Conservation (phyloP, 768 basidiomycete species). For the Boletus rubescentipes region DNA sequence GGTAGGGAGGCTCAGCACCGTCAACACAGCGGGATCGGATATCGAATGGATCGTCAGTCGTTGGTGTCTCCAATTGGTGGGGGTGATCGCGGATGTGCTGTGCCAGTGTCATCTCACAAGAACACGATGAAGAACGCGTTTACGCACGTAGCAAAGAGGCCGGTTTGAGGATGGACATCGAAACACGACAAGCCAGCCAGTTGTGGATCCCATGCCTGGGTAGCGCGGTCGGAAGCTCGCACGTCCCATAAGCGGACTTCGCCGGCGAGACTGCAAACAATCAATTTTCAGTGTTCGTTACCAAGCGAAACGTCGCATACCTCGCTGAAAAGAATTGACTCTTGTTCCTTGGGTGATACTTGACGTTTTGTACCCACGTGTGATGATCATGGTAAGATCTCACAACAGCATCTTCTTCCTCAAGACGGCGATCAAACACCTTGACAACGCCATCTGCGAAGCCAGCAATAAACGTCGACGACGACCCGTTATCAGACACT, state of each 20-base stretch:
- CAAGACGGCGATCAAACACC: slow-evolving; percentile 88
- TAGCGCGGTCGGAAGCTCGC: slow-evolving; percentile 58
- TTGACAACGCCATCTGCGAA: slow-evolving; percentile 92
- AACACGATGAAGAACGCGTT: background rate
- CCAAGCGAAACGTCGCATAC: slow-evolving; percentile 41
- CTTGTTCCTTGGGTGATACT: slow-evolving; percentile 70
- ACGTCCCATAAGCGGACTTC: slow-evolving; percentile 92
- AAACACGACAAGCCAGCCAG: slow-evolving; percentile 77
- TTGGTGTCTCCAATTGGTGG: slow-evolving; percentile 65
- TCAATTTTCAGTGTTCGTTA: background rate
- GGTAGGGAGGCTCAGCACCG: slow-evolving; percentile 50
- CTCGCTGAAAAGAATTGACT: slow-evolving; percentile 83
- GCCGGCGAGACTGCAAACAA: slow-evolving; percentile 68
- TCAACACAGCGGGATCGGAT: slow-evolving; percentile 33
- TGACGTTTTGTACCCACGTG: slow-evolving; percentile 90
- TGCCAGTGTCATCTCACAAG: slow-evolving; percentile 5
- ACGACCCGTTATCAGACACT: slow-evolving; percentile 70
- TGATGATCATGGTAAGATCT: slow-evolving; percentile 73
- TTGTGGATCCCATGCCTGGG: slow-evolving; percentile 63
- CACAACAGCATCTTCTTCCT: slow-evolving; percentile 80
- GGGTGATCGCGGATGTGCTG: slow-evolving; percentile 61
- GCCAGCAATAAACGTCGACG: slow-evolving; percentile 81
- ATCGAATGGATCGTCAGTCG: slow-evolving; percentile 62
- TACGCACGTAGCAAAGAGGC: slow-evolving; percentile 83
- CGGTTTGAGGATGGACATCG: slow-evolving; percentile 80